These are phyloP conservation scores for Colletotrichum sp. DNA, from an alignment of 2,329 filamentous ascomycete genomes.

Conservation along the genomic window DNA sequence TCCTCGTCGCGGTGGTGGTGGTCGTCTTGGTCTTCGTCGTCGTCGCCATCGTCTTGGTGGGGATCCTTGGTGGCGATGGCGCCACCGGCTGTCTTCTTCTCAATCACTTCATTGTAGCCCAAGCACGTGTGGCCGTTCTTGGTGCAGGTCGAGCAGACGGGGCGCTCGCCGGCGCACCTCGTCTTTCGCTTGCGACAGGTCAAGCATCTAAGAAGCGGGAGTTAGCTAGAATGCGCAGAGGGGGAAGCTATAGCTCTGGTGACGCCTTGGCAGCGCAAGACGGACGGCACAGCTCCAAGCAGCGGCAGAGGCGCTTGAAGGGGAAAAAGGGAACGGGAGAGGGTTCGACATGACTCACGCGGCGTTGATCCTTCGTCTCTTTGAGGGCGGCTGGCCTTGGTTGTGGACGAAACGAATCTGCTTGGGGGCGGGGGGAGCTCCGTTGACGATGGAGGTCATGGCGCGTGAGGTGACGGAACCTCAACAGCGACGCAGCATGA, in stretches of 20 bases:
- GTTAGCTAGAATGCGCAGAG: not conserved
- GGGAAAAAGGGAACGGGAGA: not conserved
- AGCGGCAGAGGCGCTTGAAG: not conserved
- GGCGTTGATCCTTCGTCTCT: constrained; percentile 78
- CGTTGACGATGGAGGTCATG: constrained; percentile 39
- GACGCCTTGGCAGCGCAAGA: not conserved
- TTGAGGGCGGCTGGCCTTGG: constrained; percentile 80
- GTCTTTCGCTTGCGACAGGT: constrained; percentile 81
- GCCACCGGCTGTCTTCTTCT: constrained; percentile 41
- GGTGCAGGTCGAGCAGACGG: constrained; percentile 73
- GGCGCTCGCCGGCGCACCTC: constrained; percentile 75
- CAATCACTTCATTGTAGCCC: constrained; percentile 65
- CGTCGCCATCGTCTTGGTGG: constrained; percentile 30
- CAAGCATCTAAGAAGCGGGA: constrained; percentile 55
- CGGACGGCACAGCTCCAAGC: not conserved
- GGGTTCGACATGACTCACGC: constrained; percentile 59
- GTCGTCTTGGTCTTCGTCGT: constrained; percentile 32
- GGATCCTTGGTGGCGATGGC: constrained; percentile 14
- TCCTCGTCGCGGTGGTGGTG: constrained; percentile 42
- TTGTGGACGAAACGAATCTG: constrained; percentile 83
- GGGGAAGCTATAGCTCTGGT: not conserved
- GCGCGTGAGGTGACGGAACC: constrained; percentile 17
- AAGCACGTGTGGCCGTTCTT: constrained; percentile 74
- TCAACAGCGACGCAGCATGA: constrained; percentile 19
- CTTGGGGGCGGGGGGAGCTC: constrained; percentile 51